These are phyloP conservation scores for Gnaphalium uliginosum DNA, from an alignment of 129 eudicot species.

Conservation along the genomic window DNA sequence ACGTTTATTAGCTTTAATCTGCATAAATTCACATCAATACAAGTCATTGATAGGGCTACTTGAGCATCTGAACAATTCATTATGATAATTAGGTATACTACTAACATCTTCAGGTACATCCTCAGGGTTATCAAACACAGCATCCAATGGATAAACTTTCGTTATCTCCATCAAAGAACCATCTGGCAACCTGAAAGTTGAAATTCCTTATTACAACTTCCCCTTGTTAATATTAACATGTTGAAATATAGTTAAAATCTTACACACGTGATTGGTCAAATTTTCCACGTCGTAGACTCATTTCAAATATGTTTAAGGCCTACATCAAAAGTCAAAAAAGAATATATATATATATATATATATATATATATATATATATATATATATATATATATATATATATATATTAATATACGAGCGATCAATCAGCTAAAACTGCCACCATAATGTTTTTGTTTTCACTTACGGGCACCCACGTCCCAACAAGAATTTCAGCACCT, in stretches of 20 bases:
- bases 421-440: background rate
- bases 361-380: no score
- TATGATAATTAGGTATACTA: background rate
- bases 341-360: no score
- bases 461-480: constrained; percentile 99
- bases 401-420: background rate
- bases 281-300: constrained; percentile 89
- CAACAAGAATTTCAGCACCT: constrained; percentile 96
- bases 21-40: constrained; percentile 37
- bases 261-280: constrained; percentile 90
- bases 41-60: constrained; percentile 22
- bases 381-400: no score
- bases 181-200: constrained; percentile 79
- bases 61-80: background rate
- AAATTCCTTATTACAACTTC: constrained; percentile 16
- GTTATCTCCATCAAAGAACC: constrained; percentile 93
- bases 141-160: constrained; percentile 91
- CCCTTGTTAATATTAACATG: constrained; percentile 6
- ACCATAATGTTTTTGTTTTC: constrained; percentile 9
- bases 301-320: constrained; percentile 95
- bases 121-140: constrained; percentile 81
- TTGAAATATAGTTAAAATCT: constrained; percentile 33
- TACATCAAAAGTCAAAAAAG: constrained; percentile 31
- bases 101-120: constrained; percentile 98
- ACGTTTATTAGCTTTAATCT: constrained; percentile 92